phyloP scores from a whole-genome alignment of 1,284 basidiomycete species.

The Cryptococcus sp. region DNA sequence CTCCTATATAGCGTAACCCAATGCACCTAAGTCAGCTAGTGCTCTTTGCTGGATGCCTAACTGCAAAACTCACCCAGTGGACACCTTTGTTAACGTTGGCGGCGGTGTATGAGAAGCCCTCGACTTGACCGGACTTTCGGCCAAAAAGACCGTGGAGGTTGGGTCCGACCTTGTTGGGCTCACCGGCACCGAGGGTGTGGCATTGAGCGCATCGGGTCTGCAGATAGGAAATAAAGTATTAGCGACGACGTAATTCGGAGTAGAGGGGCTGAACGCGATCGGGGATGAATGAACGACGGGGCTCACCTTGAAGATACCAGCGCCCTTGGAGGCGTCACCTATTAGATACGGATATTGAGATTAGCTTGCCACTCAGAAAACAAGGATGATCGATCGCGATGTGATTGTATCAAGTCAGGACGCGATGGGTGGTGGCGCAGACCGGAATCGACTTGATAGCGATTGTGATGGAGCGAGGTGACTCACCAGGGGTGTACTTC shows the following conservation, averaged over 20 bases:
- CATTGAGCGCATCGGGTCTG: constrained; percentile 94
- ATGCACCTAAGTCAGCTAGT: neutral
- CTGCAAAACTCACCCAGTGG: constrained; percentile 59
- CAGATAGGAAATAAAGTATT: constrained; percentile 5
- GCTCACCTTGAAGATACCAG: constrained; percentile 74
- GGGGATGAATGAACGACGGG: neutral
- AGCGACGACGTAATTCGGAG: neutral
- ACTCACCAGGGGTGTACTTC: constrained; percentile 28
- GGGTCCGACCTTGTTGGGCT: constrained; percentile 72
- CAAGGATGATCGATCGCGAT: neutral
- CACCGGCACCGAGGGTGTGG: constrained; percentile 85
- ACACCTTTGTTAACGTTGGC: constrained; percentile 97
- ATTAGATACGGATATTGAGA: neutral
- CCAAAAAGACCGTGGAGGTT: constrained; percentile 89
- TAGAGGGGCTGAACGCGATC: neutral
- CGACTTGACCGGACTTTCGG: constrained; percentile 84
- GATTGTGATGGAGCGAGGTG: neutral
- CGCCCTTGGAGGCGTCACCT: constrained; percentile 89
- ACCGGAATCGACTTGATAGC: neutral
- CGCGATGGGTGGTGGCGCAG: too few species aligned
- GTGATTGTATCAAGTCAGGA: constrained; percentile 2
- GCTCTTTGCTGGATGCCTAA: too few species aligned
- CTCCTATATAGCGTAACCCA: constrained; percentile 22
- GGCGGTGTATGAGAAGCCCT: constrained; percentile 88
- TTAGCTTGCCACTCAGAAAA: too few species aligned